Evolutionary conservation across 208 protist genomes (phyloP).

Genomic region (Crithidia expoeki): DNA sequence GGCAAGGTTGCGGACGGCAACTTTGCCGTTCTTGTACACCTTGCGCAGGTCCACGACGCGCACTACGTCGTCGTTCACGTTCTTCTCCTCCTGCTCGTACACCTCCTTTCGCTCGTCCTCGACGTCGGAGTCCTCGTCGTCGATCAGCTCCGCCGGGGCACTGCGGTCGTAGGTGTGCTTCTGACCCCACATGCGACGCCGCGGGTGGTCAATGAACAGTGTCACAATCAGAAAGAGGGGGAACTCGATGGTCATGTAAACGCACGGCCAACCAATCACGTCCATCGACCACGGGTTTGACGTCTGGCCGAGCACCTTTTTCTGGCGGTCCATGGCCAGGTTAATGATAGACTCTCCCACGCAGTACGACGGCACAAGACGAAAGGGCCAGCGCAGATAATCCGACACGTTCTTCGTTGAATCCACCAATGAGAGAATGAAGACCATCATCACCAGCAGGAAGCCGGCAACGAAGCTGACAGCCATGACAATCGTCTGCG

Average conservation of each 20-base stretch:
- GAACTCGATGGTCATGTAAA: slow-evolving; percentile 70
- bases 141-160: slow-evolving; percentile 33
- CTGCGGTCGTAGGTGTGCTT: slow-evolving; percentile 30
- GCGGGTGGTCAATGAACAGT: slow-evolving; percentile 74
- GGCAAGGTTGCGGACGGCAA: slow-evolving; percentile 69
- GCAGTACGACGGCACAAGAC: slow-evolving; percentile 75
- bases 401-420: slow-evolving; percentile 42
- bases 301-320: slow-evolving; percentile 27
- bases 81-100: slow-evolving; percentile 35
- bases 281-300: slow-evolving; percentile 41
- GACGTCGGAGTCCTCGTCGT: slow-evolving; percentile 54
- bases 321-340: slow-evolving; percentile 42
- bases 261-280: slow-evolving; percentile 48
- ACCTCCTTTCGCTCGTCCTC: slow-evolving; percentile 57
- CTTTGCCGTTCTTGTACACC: slow-evolving; percentile 66
- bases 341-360: slow-evolving; percentile 83
- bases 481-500: slow-evolving; percentile 70
- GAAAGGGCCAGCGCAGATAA: slow-evolving; percentile 60
- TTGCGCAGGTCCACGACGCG: slow-evolving; percentile 73
- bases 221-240: slow-evolving; percentile 60
- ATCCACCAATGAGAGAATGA: slow-evolving; percentile 51
- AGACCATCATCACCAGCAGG: slow-evolving; percentile 61
- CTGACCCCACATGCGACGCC: slow-evolving; percentile 40
- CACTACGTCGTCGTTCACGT: slow-evolving; percentile 47
- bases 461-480: slow-evolving; percentile 82